These are phyloP conservation scores for Gautieria morchelliformis DNA, from an alignment of 768 basidiomycete genomes.

Conservation along the genomic window DNA sequence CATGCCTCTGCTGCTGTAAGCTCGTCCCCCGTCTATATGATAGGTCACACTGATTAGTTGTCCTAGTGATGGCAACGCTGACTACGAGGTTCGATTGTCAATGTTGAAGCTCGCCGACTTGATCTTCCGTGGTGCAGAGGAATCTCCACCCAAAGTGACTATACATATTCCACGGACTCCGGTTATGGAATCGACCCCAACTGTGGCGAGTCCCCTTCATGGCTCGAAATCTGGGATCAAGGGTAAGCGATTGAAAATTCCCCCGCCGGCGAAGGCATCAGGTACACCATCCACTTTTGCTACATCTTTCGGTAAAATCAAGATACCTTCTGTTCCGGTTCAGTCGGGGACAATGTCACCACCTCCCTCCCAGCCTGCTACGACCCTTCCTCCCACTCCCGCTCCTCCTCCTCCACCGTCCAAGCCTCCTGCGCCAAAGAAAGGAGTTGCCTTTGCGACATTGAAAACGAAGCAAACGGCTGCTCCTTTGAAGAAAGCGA, in stretches of 20 bases:
- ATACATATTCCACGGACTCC: constrained; percentile 76
- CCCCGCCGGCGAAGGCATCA: constrained; percentile 35
- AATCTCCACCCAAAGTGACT: constrained; percentile 77
- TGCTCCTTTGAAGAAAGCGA: constrained; percentile 24
- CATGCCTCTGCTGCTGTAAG: constrained; percentile 75
- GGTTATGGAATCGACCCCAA: constrained; percentile 46
- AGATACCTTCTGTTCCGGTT: constrained; percentile 22
- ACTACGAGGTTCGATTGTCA: constrained; percentile 87
- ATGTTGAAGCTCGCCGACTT: constrained; percentile 87
- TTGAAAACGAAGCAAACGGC: constrained; percentile 14
- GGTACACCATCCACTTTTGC: constrained; percentile 15
- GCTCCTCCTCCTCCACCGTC: constrained; percentile 20
- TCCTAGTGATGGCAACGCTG: constrained; percentile 58
- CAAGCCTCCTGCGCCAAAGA: constrained; percentile 23
- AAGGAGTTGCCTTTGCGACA: constrained; percentile 11
- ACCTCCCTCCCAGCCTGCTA: constrained; percentile 12
- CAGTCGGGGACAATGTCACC: constrained; percentile 8
- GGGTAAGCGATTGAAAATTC: constrained; percentile 10
- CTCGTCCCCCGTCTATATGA: constrained; percentile 5
- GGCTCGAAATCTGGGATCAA: constrained; percentile 8
- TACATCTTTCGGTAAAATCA: constrained; percentile 46
- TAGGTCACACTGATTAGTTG: neutral
- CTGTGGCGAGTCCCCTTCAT: constrained; percentile 29
- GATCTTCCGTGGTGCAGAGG: constrained; percentile 72
- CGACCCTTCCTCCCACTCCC: constrained; percentile 2